Evolutionary conservation across 495 filamentous ascomycete genomes (phyloP).

Genomic region (Hypoxylon perforatum): DNA sequence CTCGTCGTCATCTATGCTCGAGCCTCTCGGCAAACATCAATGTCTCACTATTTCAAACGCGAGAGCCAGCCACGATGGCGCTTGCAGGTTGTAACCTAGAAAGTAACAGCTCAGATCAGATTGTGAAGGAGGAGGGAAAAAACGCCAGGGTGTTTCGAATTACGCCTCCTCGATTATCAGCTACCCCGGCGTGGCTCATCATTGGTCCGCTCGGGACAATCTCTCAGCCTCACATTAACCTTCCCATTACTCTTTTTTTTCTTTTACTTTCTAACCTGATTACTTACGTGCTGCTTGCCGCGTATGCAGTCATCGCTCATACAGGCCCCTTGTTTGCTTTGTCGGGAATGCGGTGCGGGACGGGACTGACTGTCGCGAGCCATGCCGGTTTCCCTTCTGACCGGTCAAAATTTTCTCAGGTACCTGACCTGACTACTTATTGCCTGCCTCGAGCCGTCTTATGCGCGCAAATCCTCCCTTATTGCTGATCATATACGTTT

Average conservation of each 20-base stretch:
- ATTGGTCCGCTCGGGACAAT: not conserved
- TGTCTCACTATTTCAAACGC: not conserved
- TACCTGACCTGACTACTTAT: too few species aligned
- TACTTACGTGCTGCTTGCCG: too few species aligned
- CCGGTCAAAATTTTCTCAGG: too few species aligned
- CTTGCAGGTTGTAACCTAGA: not conserved
- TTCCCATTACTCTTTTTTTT: too few species aligned
- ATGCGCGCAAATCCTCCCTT: not conserved
- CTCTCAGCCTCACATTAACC: conserved; percentile 7
- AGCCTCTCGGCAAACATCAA: conserved; percentile 5
- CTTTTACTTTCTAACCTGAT: too few species aligned
- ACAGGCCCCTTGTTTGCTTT: too few species aligned
- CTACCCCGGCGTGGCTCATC: too few species aligned
- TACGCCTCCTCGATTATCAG: not conserved
- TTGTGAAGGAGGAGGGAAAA: too few species aligned
- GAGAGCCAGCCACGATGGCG: conserved; percentile 1
- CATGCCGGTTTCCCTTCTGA: conserved; percentile 1
- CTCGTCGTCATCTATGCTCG: too few species aligned
- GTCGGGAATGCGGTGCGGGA: not conserved
- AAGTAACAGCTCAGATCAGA: not conserved
- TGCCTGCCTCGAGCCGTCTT: conserved; percentile 29
- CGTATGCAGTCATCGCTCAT: too few species aligned
- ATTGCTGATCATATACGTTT: not conserved
- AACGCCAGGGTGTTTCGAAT: not conserved
- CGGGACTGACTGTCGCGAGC: conserved; percentile 18